Conservation (phyloP, 2,329 filamentous ascomycete genomes). For the Sarocladium strictum region DNA sequence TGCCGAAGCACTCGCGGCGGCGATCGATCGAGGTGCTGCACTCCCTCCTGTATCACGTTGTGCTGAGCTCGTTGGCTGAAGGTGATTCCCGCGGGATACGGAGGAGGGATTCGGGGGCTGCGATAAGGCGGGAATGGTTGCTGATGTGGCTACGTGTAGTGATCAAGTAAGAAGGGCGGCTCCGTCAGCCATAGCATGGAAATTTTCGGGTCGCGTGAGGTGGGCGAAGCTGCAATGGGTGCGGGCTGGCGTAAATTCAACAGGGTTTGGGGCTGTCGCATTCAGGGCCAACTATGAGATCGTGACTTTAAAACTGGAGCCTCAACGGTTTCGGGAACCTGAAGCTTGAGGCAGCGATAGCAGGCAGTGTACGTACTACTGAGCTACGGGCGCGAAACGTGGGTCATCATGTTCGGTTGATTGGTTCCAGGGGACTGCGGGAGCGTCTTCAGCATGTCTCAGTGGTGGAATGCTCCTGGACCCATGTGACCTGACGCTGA, state of each 20-base stretch:
- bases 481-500: neutral
- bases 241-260: neutral
- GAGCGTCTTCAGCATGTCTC: constrained; percentile 4
- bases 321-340: neutral
- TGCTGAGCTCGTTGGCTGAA: constrained; percentile 11
- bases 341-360: constrained; percentile 4
- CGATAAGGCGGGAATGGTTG: constrained; percentile 27
- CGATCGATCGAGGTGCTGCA: neutral
- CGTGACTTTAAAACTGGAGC: neutral
- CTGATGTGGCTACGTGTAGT: constrained; percentile 14
- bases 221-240: neutral
- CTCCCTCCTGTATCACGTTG: constrained; percentile 31
- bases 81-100: constrained; percentile 20
- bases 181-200: neutral
- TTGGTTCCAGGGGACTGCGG: neutral
- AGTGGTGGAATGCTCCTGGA: neutral
- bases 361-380: neutral
- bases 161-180: neutral
- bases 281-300: neutral
- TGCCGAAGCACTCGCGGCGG: constrained; percentile 1
- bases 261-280: neutral
- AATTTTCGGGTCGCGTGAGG: constrained; percentile 7
- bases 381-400: neutral
- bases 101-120: constrained; percentile 32
- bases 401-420: neutral